These are phyloP conservation scores for Alternaria sp. DNA, from an alignment of 2,329 filamentous ascomycete species.

Conservation along the genomic window DNA sequence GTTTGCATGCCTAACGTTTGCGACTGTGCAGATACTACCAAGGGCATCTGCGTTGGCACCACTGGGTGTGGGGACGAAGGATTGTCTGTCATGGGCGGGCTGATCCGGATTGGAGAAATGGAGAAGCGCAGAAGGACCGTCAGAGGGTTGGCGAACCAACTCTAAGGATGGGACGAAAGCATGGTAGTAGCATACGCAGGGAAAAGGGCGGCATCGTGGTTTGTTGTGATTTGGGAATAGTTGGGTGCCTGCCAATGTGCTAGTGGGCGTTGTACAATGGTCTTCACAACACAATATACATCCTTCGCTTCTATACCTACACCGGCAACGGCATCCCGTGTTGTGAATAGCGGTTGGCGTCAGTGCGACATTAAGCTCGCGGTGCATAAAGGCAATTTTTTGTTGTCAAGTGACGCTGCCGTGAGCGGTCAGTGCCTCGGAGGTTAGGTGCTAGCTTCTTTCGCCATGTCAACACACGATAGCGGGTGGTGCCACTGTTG, in stretches of 20 bases:
- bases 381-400: not conserved
- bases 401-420: not conserved
- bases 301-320: slow-evolving; percentile 7
- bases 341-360: not conserved
- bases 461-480: not conserved
- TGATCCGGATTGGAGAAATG: slow-evolving; percentile 21
- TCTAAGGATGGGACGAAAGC: not conserved
- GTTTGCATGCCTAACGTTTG: slow-evolving; percentile 28
- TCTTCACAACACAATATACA: slow-evolving; percentile 9
- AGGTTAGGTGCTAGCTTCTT: not conserved
- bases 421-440: not conserved
- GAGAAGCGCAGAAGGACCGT: slow-evolving; percentile 17
- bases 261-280: slow-evolving; percentile 1
- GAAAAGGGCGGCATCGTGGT: not conserved
- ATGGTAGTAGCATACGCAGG: not conserved
- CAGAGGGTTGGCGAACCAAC: not conserved
- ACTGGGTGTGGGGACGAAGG: slow-evolving; percentile 25
- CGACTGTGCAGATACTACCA: slow-evolving; percentile 14
- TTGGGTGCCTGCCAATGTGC: not conserved
- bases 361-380: not conserved
- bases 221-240: not conserved
- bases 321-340: not conserved
- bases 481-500: not conserved
- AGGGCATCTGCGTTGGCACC: slow-evolving; percentile 29
- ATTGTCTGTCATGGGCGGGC: slow-evolving; percentile 13